Conservation (phyloP, 1,284 basidiomycete genomes). For the Chalciporus sp. region DNA sequence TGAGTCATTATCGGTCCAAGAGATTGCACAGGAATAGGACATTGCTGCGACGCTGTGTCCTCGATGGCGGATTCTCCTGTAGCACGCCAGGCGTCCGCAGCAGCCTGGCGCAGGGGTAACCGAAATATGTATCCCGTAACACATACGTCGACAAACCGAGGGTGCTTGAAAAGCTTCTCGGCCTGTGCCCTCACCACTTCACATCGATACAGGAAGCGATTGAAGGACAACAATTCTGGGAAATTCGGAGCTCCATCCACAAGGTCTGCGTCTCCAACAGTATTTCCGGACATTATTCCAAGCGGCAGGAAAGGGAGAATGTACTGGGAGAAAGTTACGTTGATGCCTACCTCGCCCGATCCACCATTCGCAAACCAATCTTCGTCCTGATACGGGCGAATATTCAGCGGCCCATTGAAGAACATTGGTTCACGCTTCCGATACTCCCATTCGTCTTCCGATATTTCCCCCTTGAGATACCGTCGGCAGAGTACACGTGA, state of each 20-base stretch:
- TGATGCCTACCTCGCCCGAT: conserved; percentile 41
- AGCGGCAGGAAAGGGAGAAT: conserved; percentile 53
- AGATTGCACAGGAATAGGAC: background rate
- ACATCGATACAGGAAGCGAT: conserved; percentile 48
- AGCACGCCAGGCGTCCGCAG: conserved; percentile 16
- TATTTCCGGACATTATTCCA: conserved; percentile 17
- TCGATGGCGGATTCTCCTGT: background rate
- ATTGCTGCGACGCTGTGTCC: background rate
- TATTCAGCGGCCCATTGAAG: conserved; percentile 50
- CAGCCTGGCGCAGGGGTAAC: conserved; percentile 29
- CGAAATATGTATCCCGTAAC: conserved; percentile 32
- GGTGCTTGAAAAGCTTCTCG: conserved; percentile 39
- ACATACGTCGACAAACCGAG: conserved; percentile 48
- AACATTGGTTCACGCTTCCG: conserved; percentile 27
- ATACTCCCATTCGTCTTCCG: conserved; percentile 51
- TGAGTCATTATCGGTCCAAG: background rate
- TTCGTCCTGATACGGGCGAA: conserved; percentile 50
- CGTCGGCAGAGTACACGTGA: conserved; percentile 50
- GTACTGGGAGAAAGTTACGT: conserved; percentile 49
- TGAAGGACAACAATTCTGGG: conserved; percentile 40
- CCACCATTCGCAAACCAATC: conserved; percentile 50
- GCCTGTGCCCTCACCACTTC: conserved; percentile 41
- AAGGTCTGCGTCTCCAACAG: conserved; percentile 23
- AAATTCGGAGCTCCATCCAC: conserved; percentile 42
- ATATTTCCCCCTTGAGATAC: conserved; percentile 47